Base-by-base conservation (phyloP, 2,329 filamentous ascomycete species). In the Ilyonectria destructans region DNA sequence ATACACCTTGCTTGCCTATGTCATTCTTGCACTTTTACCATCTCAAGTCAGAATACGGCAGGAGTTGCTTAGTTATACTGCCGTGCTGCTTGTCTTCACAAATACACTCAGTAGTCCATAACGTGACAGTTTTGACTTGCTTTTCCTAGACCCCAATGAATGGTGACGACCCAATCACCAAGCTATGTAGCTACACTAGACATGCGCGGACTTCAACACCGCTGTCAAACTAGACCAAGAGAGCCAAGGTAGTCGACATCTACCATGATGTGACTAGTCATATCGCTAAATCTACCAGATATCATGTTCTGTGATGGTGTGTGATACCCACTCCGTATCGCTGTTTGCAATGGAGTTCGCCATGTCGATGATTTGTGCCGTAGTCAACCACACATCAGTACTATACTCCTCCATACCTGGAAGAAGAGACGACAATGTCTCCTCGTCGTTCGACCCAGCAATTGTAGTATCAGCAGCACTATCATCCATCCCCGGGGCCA, bases 271-370 rank as follows among this genome's bases (percentile, higher is more conserved):
- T 6, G 4, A 6, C 26, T 6, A 26, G 26, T 26, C 5, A 26
- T 6, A 6, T 26, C 26, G 6, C 6, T 4, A 26, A 26, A 26
- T 26, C 26, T 69, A 83, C 82, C 80, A 84, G 9, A 84, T 84
- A 52, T 80, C 76, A 69, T 84, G 82, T 52, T 85, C 82, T 37
- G 83, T 78, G 62, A 85, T 82, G 0, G 82, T 82, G 59, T 85
- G 83, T 0, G 82, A 84, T 40, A 86, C 77, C 82, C 84, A 86
- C 45, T 85, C 84, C 2, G 82, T 82, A 35, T 84, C 82, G 56
- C 69, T 79, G 3, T 76, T 75, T 2, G 83, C 85, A 62, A 87
- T 85, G 13, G 83, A 85, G 52, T 86, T 83, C 0, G 84, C 84
- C 67, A 86, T 80, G 3, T 83, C 84, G 68, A 86, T 80, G 45